Evolutionary conservation across 352 stramenopile species (phyloP).

Genomic region (Phytophthora boehmeriae): DNA sequence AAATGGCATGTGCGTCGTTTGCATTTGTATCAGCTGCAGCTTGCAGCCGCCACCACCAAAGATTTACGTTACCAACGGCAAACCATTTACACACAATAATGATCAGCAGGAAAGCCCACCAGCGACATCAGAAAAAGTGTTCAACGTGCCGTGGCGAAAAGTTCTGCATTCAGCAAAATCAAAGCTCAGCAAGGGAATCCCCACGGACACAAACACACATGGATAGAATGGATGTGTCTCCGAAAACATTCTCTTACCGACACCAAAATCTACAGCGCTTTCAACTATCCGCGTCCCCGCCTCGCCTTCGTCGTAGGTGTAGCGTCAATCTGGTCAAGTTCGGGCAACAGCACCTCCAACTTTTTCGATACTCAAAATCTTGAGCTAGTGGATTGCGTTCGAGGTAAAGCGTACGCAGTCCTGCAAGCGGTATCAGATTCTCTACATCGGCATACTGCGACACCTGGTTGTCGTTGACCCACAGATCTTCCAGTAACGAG

Average conservation of each 20-base stretch:
- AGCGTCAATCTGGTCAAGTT: slow-evolving; percentile 96
- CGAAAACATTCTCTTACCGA: background rate
- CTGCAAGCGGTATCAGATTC: slow-evolving; percentile 72
- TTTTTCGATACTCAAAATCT: slow-evolving; percentile 97
- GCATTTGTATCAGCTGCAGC: slow-evolving; percentile 63
- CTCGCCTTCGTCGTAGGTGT: slow-evolving; percentile 67
- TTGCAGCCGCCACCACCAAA: slow-evolving; percentile 55
- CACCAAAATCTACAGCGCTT: background rate
- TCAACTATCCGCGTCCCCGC: slow-evolving; percentile 32
- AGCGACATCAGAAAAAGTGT: background rate
- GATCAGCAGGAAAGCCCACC: slow-evolving; percentile 2
- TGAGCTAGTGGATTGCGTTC: slow-evolving; percentile 95
- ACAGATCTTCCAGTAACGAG: slow-evolving; percentile 71
- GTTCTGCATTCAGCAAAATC: slow-evolving; percentile 24
- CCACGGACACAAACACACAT: slow-evolving; percentile 13
- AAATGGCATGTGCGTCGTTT: slow-evolving; percentile 53
- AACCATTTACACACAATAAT: slow-evolving; percentile 25
- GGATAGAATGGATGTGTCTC: slow-evolving; percentile 8
- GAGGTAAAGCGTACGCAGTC: slow-evolving; percentile 94
- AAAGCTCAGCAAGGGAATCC: slow-evolving; percentile 16
- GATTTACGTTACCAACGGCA: slow-evolving; percentile 56
- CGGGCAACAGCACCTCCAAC: slow-evolving; percentile 87
- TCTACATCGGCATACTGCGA: slow-evolving; percentile 67
- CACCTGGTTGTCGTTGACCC: slow-evolving; percentile 78
- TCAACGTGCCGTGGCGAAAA: slow-evolving; percentile 13